Evolutionary conservation across 371 early-diverging fungal genomes (phyloP).

Genomic region (Saksenaea vasiformis): DNA sequence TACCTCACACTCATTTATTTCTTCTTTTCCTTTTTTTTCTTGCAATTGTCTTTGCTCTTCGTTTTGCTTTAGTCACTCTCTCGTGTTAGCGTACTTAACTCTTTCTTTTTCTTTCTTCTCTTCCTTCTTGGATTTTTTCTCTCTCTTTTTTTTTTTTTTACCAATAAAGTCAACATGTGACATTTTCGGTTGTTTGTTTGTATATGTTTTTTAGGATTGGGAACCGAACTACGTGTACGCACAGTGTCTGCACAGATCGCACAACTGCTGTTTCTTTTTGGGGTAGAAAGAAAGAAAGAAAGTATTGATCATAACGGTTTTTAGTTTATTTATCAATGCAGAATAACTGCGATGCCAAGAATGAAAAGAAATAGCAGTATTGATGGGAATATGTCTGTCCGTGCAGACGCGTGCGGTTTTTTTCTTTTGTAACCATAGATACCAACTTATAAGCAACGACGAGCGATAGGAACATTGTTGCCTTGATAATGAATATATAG

Average conservation of each 20-base stretch:
- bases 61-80: not conserved
- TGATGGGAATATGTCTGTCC: no score
- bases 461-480: conserved; percentile 19
- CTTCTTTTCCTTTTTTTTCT: not conserved
- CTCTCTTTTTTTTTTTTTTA: not conserved
- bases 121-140: not conserved
- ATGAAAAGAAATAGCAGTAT: no score
- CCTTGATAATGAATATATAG: conserved; percentile 19
- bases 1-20: not conserved
- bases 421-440: not conserved
- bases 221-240: no score
- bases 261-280: no score
- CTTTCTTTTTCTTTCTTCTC: not conserved
- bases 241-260: no score
- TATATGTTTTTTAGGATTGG: not conserved
- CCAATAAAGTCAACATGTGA: conserved; percentile 1
- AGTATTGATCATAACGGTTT: no score
- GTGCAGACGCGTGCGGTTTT: no score
- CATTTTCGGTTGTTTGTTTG: not conserved
- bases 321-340: no score
- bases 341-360: no score
- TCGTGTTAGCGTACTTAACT: conserved; percentile 1
- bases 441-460: not conserved
- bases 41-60: not conserved
- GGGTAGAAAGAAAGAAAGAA: no score